phyloP scores from a whole-genome alignment of 139 green algal species.

The Chlorella sp. region DNA sequence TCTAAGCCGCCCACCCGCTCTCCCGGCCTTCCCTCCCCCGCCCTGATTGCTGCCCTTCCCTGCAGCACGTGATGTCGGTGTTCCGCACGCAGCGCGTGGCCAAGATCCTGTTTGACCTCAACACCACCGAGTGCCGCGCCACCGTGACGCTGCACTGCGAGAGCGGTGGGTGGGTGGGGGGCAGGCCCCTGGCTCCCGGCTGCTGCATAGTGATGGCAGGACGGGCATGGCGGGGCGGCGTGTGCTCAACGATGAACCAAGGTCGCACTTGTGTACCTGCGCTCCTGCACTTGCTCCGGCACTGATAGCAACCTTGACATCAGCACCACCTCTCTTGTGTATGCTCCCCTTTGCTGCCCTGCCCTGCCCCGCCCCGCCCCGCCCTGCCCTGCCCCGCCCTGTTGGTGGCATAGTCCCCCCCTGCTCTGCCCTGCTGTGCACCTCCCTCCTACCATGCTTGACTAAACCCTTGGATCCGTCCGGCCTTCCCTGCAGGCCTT shows the following conservation, averaged over 20 bases:
- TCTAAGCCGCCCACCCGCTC: too few species aligned
- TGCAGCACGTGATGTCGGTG: slow-evolving; percentile 65
- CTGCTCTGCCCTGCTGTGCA: neutral
- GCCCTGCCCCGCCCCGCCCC: too few species aligned
- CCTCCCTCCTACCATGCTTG: neutral
- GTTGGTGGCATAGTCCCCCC: too few species aligned
- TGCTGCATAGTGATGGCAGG: neutral
- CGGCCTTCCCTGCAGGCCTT: slow-evolving; percentile 57
- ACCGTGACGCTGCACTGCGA: slow-evolving; percentile 63
- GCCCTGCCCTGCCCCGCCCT: too few species aligned
- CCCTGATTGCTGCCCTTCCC: too few species aligned
- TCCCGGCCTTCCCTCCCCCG: too few species aligned
- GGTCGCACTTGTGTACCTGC: too few species aligned
- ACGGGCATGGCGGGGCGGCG: too few species aligned
- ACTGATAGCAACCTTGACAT: neutral
- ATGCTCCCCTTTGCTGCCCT: neutral
- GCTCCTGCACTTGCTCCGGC: neutral
- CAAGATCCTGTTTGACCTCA: slow-evolving; percentile 59
- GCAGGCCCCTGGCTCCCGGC: neutral
- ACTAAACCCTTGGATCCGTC: neutral
- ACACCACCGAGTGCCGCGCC: slow-evolving; percentile 35
- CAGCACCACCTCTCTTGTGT: neutral
- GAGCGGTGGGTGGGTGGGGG: slow-evolving; percentile 53
- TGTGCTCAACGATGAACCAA: neutral
- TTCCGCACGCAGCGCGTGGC: slow-evolving; percentile 63